Evolutionary conservation across 371 early-diverging fungal species (phyloP).

Genomic region (Catenaria anguillulae): DNA sequence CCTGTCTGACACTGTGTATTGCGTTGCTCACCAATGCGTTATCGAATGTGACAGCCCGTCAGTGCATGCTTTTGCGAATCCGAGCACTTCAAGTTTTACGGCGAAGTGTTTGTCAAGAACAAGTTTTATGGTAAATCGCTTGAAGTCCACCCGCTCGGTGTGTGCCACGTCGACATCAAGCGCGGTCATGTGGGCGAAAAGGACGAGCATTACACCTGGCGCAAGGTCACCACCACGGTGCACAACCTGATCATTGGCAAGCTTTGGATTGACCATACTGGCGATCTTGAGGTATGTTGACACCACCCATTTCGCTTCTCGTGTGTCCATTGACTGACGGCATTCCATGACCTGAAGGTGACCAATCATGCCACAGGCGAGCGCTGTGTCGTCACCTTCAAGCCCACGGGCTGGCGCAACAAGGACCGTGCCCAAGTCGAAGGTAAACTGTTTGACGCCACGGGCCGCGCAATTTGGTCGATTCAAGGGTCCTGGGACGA

Average conservation of each 20-base stretch:
- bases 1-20: conserved; percentile 8
- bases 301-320: too few relatives aligned
- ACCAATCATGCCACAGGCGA: conserved; percentile 61
- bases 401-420: conserved; percentile 47
- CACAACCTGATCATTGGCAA: conserved; percentile 71
- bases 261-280: conserved; percentile 62
- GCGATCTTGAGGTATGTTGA: too few relatives aligned
- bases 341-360: too few relatives aligned
- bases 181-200: conserved; percentile 10
- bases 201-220: conserved; percentile 61
- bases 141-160: conserved; percentile 57
- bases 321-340: too few relatives aligned
- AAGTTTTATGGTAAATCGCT: conserved; percentile 63
- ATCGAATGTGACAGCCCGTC: conserved; percentile 32
- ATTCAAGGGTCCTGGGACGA: conserved; percentile 58
- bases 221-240: conserved; percentile 62
- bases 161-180: conserved; percentile 53
- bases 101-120: conserved; percentile 58
- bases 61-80: conserved; percentile 71
- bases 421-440: conserved; percentile 43
- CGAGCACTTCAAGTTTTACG: conserved; percentile 53
- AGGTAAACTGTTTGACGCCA: conserved; percentile 40
- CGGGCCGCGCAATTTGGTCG: conserved; percentile 39
- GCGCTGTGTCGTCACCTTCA: conserved; percentile 47
- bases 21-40: not conserved